Evolutionary conservation across 2,329 filamentous ascomycete genomes (phyloP).

Genomic region (Fusarium palustre): DNA sequence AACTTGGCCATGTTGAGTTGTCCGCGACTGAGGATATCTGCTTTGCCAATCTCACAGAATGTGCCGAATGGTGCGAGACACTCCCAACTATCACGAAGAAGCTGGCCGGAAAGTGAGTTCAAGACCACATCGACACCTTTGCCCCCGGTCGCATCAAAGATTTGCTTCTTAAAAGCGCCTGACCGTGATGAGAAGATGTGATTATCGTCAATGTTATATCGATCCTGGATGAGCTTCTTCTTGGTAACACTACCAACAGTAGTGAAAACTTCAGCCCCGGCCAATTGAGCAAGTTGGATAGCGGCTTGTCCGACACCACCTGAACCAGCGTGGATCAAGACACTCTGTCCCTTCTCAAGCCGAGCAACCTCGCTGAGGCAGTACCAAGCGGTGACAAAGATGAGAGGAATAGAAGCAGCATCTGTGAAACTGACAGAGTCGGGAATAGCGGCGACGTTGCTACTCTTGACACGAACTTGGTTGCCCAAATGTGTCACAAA

Average conservation of each 20-base stretch:
- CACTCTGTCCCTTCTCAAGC: conserved; percentile 3
- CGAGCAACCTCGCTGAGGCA: not conserved
- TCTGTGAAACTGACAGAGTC: conserved; percentile 1
- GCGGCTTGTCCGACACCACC: conserved; percentile 6
- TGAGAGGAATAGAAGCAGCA: conserved; percentile 10
- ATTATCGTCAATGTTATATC: not conserved
- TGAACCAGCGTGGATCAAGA: conserved; percentile 7
- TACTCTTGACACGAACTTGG: not conserved
- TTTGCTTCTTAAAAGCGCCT: not conserved
- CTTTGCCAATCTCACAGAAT: conserved; percentile 7
- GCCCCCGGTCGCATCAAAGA: not conserved
- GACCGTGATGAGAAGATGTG: conserved; percentile 2
- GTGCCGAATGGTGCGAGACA: conserved; percentile 5
- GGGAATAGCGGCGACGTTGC: not conserved
- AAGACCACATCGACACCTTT: not conserved
- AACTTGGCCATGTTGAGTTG: conserved; percentile 9
- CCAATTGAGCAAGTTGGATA: conserved; percentile 3
- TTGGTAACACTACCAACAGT: not conserved
- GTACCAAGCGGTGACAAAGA: conserved; percentile 12
- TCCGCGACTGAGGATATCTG: not conserved
- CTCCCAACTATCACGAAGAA: conserved; percentile 8
- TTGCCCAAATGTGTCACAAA: conserved; percentile 7
- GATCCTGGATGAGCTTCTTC: conserved; percentile 3
- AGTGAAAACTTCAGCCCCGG: not conserved
- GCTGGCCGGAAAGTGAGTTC: not conserved